Evolutionary conservation across 179 eudicot genomes (phyloP).

Genomic region (Vitellaria paradoxa): DNA sequence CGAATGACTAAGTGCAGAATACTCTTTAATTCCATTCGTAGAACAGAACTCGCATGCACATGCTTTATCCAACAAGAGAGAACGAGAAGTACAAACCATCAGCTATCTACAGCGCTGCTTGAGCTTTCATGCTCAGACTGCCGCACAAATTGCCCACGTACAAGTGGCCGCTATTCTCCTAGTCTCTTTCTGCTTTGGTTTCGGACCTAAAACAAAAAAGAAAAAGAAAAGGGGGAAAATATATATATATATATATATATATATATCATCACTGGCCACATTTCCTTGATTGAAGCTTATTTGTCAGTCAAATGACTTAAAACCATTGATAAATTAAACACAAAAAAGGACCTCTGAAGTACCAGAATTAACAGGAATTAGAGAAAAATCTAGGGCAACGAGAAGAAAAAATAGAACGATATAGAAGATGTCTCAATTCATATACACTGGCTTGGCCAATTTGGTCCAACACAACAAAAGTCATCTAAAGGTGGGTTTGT

Average conservation of each 20-base stretch:
- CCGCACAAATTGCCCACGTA: conserved; percentile 41
- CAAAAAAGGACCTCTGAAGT: too few species aligned
- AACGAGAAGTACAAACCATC: not conserved
- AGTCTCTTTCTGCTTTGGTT: conserved; percentile 44
- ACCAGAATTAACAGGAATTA: too few species aligned
- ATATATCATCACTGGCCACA: too few species aligned
- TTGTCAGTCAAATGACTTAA: too few species aligned
- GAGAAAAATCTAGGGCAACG: too few species aligned
- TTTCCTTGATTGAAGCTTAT: too few species aligned
- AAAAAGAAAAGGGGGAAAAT: not conserved
- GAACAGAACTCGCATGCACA: not conserved
- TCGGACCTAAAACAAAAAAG: conserved; percentile 34
- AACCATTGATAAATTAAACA: too few species aligned
- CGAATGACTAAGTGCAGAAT: not conserved
- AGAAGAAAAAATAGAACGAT: not conserved
- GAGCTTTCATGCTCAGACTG: conserved; percentile 26
- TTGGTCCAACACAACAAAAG: not conserved
- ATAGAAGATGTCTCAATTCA: not conserved
- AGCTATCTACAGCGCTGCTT: conserved; percentile 10
- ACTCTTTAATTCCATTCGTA: not conserved
- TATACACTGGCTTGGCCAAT: not conserved
- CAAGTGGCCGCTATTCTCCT: conserved; percentile 47
- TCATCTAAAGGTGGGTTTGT: not conserved
- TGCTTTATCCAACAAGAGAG: not conserved
- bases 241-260: too few species aligned